Base-by-base conservation (phyloP, 768 basidiomycete species). In the Suillus cothurnatus region DNA sequence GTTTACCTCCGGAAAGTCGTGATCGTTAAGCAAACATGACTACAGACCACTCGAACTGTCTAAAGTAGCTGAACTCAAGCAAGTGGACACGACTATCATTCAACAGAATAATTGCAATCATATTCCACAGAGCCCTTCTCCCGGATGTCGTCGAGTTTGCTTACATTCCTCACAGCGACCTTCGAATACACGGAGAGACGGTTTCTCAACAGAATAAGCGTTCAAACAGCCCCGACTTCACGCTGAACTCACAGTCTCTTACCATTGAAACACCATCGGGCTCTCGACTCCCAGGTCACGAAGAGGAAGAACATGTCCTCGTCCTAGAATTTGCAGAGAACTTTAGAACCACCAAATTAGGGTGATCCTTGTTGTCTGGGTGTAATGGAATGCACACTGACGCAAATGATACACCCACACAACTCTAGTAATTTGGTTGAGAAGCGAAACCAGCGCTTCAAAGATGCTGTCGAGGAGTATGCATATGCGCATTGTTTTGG, bases 51-150 rank as follows among this genome's bases (percentile, higher is more conserved):
- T 96, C 26, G 90, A 94, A 65, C 79, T 95, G n/a, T 74, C 79
- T 47, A 85, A 86, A 68, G 87, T 97, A 23, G 90, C 94, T 6
- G 91, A 95, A 76, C 81, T 97, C 66, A 95, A 95, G 92, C 94
- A 65, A 66, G 71, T 41, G 12, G 26, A 28, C 2, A 6, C 23
- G 9, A 19, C 2, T 31, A 21, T 21, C 1, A 59, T 31, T 41
- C 38, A 59, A 31, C 38, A 14, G 19, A 39, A 38, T 59, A 38
- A 32, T 53, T 26, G 47, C 45, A 28, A 26, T 55, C 66, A 38
- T 52, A 28, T 43, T 56, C 63, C 26, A 6, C 64, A 94, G 93
- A 76, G 87, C 92, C 11, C 82, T 97, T n/a, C 78, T 95, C 17
- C 94, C 94, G 1, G 87, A 90, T 64, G 79, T 93, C 47, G 81